Evolutionary conservation across 495 filamentous ascomycete genomes (phyloP), one percentile per base, ranked within the genome.

Genomic region (Parathielavia hyrcaniae): DNA sequence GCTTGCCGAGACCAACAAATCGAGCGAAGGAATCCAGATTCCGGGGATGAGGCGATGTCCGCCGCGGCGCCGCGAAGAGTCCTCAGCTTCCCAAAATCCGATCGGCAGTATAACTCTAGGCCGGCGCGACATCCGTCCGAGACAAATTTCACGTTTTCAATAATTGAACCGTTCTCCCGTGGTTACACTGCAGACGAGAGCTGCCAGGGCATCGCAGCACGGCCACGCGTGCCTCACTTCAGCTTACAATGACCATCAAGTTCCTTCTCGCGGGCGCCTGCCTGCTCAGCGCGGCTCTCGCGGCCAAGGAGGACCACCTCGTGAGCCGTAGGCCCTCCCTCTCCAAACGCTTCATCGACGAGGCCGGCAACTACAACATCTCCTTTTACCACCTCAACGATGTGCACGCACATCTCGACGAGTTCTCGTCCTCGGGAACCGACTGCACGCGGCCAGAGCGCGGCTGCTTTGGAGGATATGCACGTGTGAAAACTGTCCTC

Each of bases 371-470:
- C 60, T 82, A 77, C 66, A 82, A 82, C 57, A 79, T 83, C 46
- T 81, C 79, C 5, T 80, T 83, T 67, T 84, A 82, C 64, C 81
- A 83, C 63, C 70, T 83, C 68, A 84, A 84, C 63, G 81, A 83
- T 61, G 81, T 84, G 0, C 81, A 84, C 59, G 76, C 80, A 34
- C 80, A 82, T 60, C 71, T 84, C 9, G 81, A 83, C 60, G 61
- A 83, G 65, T 83, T 81, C 64, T 69, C 76, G 11, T 70, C 74
- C 23, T 78, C 77, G 0, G 81, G 81, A 23, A 74, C 79, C 10
- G 79, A 83, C 60, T 83, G 81, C 67, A 73, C 73, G 1, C 57
- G 69, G 23, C 75, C 78, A 1, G 65, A 72, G 23, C 68, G 69
- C 39, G 81, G 80, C 8, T 83, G 81, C 61, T 82, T 71, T 55